Conservation (phyloP, 23 red algal genomes). For the Gracilaria domingensis region DNA sequence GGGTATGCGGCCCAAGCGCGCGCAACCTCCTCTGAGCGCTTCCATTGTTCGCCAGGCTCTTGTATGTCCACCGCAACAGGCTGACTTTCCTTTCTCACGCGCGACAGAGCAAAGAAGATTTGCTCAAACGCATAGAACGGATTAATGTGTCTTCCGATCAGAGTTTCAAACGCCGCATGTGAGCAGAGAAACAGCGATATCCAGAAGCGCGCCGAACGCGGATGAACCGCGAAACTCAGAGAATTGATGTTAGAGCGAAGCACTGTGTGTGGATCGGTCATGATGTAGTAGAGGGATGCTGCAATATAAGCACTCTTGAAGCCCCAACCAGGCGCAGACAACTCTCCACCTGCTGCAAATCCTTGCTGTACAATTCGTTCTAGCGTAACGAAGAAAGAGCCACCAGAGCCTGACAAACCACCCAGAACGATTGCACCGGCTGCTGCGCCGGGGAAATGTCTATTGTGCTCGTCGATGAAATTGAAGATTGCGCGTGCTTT, state of each 20-base stretch:
- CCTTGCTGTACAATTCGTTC: slow-evolving; percentile 73
- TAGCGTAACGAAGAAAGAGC: slow-evolving; percentile 70
- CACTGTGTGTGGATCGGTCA: slow-evolving; percentile 55
- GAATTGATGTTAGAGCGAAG: not conserved
- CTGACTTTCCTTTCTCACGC: slow-evolving; percentile 16
- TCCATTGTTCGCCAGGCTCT: too few relatives aligned
- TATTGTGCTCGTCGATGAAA: slow-evolving; percentile 69
- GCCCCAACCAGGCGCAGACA: slow-evolving; percentile 76
- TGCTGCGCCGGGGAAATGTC: slow-evolving; percentile 26
- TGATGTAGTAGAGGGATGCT: slow-evolving; percentile 68
- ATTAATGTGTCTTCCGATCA: slow-evolving; percentile 63
- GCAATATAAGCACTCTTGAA: slow-evolving; percentile 84
- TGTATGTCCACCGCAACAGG: not conserved
- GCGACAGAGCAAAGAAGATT: slow-evolving; percentile 38
- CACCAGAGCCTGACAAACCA: slow-evolving; percentile 74
- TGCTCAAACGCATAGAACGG: slow-evolving; percentile 39
- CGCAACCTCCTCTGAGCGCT: not conserved
- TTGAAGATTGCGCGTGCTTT: slow-evolving; percentile 79
- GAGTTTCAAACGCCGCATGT: slow-evolving; percentile 55
- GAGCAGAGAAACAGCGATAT: slow-evolving; percentile 52
- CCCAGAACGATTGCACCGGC: slow-evolving; percentile 76
- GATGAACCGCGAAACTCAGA: not conserved
- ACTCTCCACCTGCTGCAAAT: slow-evolving; percentile 39
- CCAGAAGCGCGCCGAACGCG: slow-evolving; percentile 30
- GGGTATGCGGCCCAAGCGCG: not conserved